Evolutionary conservation across 192 early-diverging fungal genomes (phyloP).

Genomic region (Phycomyces nitens): DNA sequence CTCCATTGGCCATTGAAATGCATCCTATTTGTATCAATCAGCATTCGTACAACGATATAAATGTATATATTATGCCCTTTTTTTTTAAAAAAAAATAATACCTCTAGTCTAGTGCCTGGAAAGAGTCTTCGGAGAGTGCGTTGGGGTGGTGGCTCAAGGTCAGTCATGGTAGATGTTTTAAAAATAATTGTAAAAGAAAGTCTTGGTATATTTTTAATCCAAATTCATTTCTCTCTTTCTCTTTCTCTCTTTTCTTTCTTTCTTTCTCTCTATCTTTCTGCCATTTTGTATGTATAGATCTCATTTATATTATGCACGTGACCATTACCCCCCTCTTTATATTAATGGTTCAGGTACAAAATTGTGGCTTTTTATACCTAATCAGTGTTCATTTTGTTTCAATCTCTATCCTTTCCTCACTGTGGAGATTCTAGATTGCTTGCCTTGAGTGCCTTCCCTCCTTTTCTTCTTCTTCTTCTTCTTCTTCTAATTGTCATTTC

Average conservation of each 20-base stretch:
- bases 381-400: neutral
- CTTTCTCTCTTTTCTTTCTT: neutral
- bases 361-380: neutral
- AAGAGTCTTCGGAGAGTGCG: constrained; percentile 20
- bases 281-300: too few relatives aligned
- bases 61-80: neutral
- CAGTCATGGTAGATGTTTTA: neutral
- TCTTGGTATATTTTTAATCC: too few relatives aligned
- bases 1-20: constrained; percentile 46
- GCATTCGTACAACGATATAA: too few relatives aligned
- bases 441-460: too few relatives aligned
- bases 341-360: neutral
- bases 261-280: too few relatives aligned
- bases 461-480: too few relatives aligned
- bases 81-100: constrained; percentile 7
- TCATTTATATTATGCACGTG: too few relatives aligned
- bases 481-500: too few relatives aligned
- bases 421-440: too few relatives aligned
- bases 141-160: neutral
- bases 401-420: neutral
- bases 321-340: neutral
- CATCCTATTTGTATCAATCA: constrained; percentile 25
- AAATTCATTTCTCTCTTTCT: too few relatives aligned
- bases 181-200: constrained; percentile 5
- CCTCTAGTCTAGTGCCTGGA: constrained; percentile 28